Base-by-base conservation (phyloP, 305 asterid genomes). In the Fraxinus velutina region DNA sequence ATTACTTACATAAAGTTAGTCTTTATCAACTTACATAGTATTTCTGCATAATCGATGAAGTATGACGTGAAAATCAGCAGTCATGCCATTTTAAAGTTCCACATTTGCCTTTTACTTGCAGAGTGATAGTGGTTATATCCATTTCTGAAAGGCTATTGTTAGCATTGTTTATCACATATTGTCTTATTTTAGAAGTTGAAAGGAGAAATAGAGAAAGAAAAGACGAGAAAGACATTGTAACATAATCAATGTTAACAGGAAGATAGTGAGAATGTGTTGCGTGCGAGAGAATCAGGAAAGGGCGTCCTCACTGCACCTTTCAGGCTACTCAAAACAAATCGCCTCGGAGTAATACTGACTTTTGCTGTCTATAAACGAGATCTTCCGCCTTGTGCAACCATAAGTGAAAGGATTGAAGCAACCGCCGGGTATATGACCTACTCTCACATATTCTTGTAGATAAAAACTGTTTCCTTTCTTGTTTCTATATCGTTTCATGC, bases 291-390 rank as follows among this genome's bases (percentile, higher is more conserved):
- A 89, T 96, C 97, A 5, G 98, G 97, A 81, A 96, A 94, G 86
- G 99, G 99, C 0, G 99, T 94, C 77, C 97, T 96, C 82, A 96
- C 99, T 24, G 99, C 98, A 81, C 99, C 99, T 21, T 96, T 96
- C 88, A 87, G 88, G 89, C 89, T 96, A 77, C 93, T 96, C 81
- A 96, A 96, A 89, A 93, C 98, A 1, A 94, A 96, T 77, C 97
- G 94, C 57, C 92, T 96, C 19, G 99, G 99, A 47, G 99, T 96
- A 22, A 96, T 96, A 87, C 87, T 94, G 82, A 96, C 99, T 79
- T 96, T 94, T 86, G 98, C 97, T 8, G 98, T 96, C 83, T 96
- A 96, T 85, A 96, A 90, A 82, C 81, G 78, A 71, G 97, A 93
- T 83, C 91, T 93, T 77, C 84, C 97, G 36, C 88, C 90, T 21